phyloP scores from a whole-genome alignment of 345 rosid genomes.

The Rhizophora mangle region DNA sequence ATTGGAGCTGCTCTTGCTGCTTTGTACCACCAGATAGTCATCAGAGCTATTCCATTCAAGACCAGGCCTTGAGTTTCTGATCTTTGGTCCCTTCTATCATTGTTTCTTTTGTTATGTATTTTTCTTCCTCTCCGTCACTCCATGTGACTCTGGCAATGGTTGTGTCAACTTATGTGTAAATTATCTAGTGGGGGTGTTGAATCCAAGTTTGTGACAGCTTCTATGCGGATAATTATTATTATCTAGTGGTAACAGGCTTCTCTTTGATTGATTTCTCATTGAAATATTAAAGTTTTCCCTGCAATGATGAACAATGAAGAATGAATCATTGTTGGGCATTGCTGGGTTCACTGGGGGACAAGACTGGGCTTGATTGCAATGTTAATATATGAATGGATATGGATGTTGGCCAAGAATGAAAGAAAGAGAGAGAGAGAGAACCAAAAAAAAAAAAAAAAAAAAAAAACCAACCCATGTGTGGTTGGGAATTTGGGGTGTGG shows the following conservation, averaged over 20 bases:
- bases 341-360: too few relatives aligned
- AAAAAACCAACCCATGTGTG: too few relatives aligned
- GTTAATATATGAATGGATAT: too few relatives aligned
- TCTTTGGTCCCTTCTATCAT: too few relatives aligned
- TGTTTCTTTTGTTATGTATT: neutral
- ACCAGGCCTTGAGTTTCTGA: neutral
- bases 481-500: too few relatives aligned
- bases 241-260: neutral
- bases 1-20: slow-evolving; percentile 5
- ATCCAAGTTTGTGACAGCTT: slow-evolving; percentile 7
- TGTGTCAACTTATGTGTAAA: slow-evolving; percentile 35
- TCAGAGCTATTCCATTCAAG: slow-evolving; percentile 3
- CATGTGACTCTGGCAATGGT: slow-evolving; percentile 11
- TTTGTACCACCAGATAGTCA: neutral
- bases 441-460: too few relatives aligned
- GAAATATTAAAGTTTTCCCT: too few relatives aligned
- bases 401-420: too few relatives aligned
- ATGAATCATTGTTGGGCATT: too few relatives aligned
- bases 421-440: too few relatives aligned
- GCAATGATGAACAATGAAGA: too few relatives aligned
- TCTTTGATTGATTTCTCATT: neutral
- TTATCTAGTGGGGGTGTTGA: slow-evolving; percentile 16
- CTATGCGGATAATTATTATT: slow-evolving; percentile 20
- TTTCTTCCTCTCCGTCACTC: neutral
- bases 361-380: too few relatives aligned